These are phyloP conservation scores for Leishmania aethiopica DNA, from an alignment of 208 protist species.

Conservation along the genomic window DNA sequence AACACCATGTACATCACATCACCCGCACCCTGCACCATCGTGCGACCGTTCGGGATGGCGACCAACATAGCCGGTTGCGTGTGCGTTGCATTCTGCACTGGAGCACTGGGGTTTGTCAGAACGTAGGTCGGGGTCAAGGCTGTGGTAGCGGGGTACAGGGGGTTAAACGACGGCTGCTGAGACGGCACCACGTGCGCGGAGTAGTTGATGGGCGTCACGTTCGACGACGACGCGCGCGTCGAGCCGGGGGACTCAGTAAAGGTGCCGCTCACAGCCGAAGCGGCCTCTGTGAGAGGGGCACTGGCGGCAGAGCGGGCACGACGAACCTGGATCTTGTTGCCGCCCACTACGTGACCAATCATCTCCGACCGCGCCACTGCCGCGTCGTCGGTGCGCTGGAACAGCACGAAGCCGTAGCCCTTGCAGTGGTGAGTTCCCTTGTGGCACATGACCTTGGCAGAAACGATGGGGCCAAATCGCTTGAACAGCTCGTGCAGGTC, in stretches of 20 bases:
- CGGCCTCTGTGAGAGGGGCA: conserved; percentile 26
- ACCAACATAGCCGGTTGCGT: conserved; percentile 19
- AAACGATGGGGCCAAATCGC: conserved; percentile 67
- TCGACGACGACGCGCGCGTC: conserved; percentile 7
- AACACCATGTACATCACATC: conserved; percentile 36
- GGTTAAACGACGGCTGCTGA: conserved; percentile 11
- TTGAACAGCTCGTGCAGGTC: conserved; percentile 56
- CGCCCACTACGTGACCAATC: conserved; percentile 62
- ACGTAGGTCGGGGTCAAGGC: conserved; percentile 14
- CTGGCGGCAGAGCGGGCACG: conserved; percentile 48
- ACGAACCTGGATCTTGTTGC: conserved; percentile 71
- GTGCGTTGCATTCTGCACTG: not conserved
- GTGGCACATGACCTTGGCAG: conserved; percentile 74
- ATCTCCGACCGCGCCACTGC: conserved; percentile 48
- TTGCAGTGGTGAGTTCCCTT: conserved; percentile 63
- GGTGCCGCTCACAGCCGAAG: conserved; percentile 3
- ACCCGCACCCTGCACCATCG: conserved; percentile 6
- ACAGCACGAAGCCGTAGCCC: conserved; percentile 83
- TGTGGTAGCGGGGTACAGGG: conserved; percentile 12
- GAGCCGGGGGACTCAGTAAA: conserved; percentile 1
- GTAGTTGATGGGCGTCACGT: conserved; percentile 17
- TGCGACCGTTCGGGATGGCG: conserved; percentile 27
- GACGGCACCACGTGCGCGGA: conserved; percentile 15
- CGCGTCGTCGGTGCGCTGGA: conserved; percentile 58
- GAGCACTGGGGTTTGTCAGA: not conserved